These are phyloP conservation scores for Glutinoglossum americanum DNA, from an alignment of 495 filamentous ascomycete genomes.

Conservation along the genomic window DNA sequence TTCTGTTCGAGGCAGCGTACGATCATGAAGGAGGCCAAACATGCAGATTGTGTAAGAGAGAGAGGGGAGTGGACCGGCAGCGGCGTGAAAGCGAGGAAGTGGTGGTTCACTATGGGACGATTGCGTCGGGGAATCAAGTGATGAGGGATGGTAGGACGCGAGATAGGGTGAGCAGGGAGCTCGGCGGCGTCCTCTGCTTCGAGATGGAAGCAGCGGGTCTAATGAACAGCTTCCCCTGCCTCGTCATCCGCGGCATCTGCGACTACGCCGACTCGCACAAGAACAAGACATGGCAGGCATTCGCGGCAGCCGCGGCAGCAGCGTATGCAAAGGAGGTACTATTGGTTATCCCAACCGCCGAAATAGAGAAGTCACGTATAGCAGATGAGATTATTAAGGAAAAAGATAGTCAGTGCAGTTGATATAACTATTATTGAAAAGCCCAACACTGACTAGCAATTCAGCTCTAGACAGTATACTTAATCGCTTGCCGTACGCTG, in stretches of 20 bases:
- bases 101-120: background rate
- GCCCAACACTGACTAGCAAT: too few relatives aligned
- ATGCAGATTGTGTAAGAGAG: too few relatives aligned
- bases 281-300: conserved; percentile 6
- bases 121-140: background rate
- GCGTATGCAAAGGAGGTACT: conserved; percentile 8
- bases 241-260: conserved; percentile 11
- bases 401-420: too few relatives aligned
- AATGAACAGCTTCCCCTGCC: conserved; percentile 8
- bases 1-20: too few relatives aligned
- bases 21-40: too few relatives aligned
- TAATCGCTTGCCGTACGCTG: background rate
- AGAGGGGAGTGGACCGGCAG: too few relatives aligned
- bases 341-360: background rate
- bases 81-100: too few relatives aligned
- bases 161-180: background rate
- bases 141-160: background rate
- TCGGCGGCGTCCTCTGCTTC: background rate
- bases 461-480: background rate
- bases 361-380: too few relatives aligned
- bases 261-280: conserved; percentile 7
- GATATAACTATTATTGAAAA: too few relatives aligned
- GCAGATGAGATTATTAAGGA: too few relatives aligned
- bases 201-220: too few relatives aligned
- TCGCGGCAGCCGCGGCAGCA: conserved; percentile 9